phyloP scores from a whole-genome alignment of 108 stramenopile species.

The Chaetoceros tenuissimus region DNA sequence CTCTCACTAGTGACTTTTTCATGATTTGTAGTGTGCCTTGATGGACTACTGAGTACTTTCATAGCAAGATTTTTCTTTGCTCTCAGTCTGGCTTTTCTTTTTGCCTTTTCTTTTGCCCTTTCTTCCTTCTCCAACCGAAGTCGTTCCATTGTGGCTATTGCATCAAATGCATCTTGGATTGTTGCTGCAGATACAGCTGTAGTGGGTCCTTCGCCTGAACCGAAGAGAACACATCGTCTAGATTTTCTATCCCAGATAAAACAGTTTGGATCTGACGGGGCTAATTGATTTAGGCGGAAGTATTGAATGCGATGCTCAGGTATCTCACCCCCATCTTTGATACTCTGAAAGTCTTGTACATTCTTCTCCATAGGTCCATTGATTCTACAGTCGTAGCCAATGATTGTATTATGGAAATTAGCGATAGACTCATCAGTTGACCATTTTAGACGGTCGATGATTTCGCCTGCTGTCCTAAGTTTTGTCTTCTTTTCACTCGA shows the following conservation, averaged over 20 bases:
- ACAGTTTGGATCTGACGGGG: slow-evolving; percentile 2
- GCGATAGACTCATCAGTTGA: not conserved
- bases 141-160: slow-evolving; percentile 13
- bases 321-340: slow-evolving; percentile 18
- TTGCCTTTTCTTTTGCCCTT: slow-evolving; percentile 5
- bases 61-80: slow-evolving; percentile 3
- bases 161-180: not conserved
- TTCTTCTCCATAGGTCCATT: slow-evolving; percentile 21
- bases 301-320: slow-evolving; percentile 25
- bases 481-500: too few species aligned
- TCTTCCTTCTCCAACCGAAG: slow-evolving; percentile 5
- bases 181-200: not conserved
- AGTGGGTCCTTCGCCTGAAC: slow-evolving; percentile 6
- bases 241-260: slow-evolving; percentile 13
- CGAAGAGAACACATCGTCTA: slow-evolving; percentile 7
- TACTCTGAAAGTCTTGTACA: slow-evolving; percentile 7
- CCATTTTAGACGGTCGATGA: slow-evolving; percentile 14
- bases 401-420: slow-evolving; percentile 1
- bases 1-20: not conserved
- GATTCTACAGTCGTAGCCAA: slow-evolving; percentile 19
- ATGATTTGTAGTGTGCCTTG: too few species aligned
- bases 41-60: slow-evolving; percentile 4
- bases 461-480: slow-evolving; percentile 18
- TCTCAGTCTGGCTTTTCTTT: slow-evolving; percentile 1
- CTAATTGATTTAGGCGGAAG: slow-evolving; percentile 1